Conservation (phyloP, 306 rosid species). For the Quillaja saponaria region DNA sequence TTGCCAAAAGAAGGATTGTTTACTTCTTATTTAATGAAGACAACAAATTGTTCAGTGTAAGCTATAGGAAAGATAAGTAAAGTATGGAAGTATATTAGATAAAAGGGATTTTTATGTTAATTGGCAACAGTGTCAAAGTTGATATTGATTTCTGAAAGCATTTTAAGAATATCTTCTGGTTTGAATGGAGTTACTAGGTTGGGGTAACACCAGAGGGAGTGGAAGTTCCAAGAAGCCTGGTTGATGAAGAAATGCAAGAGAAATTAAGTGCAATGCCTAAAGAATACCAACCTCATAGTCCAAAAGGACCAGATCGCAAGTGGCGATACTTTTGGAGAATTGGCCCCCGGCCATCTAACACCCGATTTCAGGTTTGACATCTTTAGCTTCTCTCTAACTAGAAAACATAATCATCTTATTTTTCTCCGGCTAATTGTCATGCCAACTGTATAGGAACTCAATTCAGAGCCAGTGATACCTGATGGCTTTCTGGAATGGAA, state of each 20-base stretch:
- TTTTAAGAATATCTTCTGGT: conserved; percentile 8
- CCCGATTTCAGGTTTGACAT: conserved; percentile 73
- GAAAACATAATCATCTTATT: background rate
- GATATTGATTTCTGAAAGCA: background rate
- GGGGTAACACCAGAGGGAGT: conserved; percentile 95
- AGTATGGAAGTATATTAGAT: background rate
- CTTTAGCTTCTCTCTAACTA: background rate
- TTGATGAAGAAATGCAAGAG: conserved; percentile 84
- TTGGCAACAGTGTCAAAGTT: background rate
- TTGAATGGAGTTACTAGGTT: conserved; percentile 52
- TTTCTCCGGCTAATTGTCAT: conserved; percentile 15
- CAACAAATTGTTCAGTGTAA: background rate
- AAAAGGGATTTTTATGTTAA: background rate
- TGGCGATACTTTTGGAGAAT: conserved; percentile 98
- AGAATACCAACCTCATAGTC: conserved; percentile 60
- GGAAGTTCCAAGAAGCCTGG: conserved; percentile 88
- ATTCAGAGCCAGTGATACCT: conserved; percentile 88
- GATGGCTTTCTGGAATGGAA: conserved; percentile 90
- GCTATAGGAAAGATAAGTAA: background rate
- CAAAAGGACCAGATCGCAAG: conserved; percentile 81
- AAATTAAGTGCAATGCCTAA: conserved; percentile 69
- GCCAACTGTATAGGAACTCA: conserved; percentile 65
- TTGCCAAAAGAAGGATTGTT: too few species aligned
- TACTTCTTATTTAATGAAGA: background rate
- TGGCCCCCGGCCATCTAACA: conserved; percentile 77